Evolutionary conservation across 2,329 filamentous ascomycete genomes (phyloP).

Genomic region (Aschersonia sp.): DNA sequence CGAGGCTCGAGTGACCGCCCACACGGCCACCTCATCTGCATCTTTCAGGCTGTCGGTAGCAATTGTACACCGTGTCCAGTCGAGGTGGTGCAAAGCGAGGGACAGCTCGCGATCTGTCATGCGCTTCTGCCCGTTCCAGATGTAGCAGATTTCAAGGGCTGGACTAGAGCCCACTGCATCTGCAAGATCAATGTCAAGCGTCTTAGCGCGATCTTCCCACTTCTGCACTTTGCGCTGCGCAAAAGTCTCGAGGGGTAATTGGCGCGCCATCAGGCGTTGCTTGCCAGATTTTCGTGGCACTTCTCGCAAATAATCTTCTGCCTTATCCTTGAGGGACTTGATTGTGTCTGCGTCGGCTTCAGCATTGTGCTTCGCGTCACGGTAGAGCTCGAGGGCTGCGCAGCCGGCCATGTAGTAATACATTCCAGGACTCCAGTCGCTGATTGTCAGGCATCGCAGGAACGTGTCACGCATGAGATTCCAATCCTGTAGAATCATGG

Average conservation of each 20-base stretch:
- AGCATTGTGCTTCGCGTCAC: constrained; percentile 31
- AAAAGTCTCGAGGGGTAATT: constrained; percentile 82
- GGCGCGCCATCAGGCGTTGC: constrained; percentile 79
- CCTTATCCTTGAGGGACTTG: constrained; percentile 42
- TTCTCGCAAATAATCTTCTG: constrained; percentile 56
- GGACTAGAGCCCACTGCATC: constrained; percentile 75
- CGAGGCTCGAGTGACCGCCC: constrained; percentile 51
- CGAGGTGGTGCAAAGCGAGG: constrained; percentile 45
- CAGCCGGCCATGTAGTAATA: constrained; percentile 82
- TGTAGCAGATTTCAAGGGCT: constrained; percentile 78
- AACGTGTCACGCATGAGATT: constrained; percentile 60
- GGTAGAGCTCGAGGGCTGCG: constrained; percentile 70
- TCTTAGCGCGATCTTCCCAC: constrained; percentile 67
- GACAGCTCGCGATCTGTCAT: constrained; percentile 56
- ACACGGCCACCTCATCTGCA: constrained; percentile 47
- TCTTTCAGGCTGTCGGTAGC: constrained; percentile 26
- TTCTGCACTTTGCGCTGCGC: constrained; percentile 72
- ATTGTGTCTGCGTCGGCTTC: constrained; percentile 24
- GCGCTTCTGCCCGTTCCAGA: constrained; percentile 81
- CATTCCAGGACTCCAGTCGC: constrained; percentile 79
- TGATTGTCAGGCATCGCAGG: constrained; percentile 59
- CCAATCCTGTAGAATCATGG: constrained; percentile 70
- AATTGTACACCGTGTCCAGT: constrained; percentile 48
- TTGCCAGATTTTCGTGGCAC: constrained; percentile 64
- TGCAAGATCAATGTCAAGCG: constrained; percentile 50